Base-by-base conservation (phyloP, 108 stramenopile genomes). In the Aurantiochytrium sp. region DNA sequence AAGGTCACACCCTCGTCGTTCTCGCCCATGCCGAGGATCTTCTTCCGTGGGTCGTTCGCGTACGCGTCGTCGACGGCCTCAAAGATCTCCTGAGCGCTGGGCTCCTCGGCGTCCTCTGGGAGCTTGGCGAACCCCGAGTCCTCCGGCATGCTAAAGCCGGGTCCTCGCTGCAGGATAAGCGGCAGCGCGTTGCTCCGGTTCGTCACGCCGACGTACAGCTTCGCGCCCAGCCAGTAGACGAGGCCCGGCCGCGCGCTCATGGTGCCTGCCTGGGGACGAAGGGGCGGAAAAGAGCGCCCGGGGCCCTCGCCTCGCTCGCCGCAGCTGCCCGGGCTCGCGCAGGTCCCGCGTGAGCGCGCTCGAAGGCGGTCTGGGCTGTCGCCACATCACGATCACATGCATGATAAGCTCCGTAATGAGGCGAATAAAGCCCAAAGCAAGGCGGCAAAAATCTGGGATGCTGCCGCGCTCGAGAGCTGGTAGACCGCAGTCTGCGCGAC, bases 1-100 rank as follows among this genome's bases (percentile, higher is more conserved):
- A 87, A 87, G 34, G 68, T 87, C 15, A 87, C 87, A n/a, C 73
- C 73, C 42, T 41, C 45, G 45, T 81, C 73, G 39, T 81, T 81
- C 39, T 81, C 73, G n/a, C 73, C 73, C 73, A 81, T 81, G 1
- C 73, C 73, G 0, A 81, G 12, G 17, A 81, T 81, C 45, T 81
- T 81, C 73, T 81, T 81, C 0, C 73, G 73, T 5, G 39, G 42
- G 73, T 81, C 73, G 42, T 42, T 24, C 27, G 42, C 42, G 45
- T 81, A 81, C 73, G 73, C 73, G 30, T 41, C 39, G 24, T 81
- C 73, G 8, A 81, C 73, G 39, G 45, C 73, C 45, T 41, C 73
- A 2, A 48, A 41, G 36, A 81, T 24, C 10, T 81, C 42, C 39
- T 81, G 24, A 6, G 73, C 42, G 10, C 19, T 3, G 45, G 73